These are phyloP conservation scores for Termitomyces sp. DNA, from an alignment of 768 basidiomycete species.

Conservation along the genomic window DNA sequence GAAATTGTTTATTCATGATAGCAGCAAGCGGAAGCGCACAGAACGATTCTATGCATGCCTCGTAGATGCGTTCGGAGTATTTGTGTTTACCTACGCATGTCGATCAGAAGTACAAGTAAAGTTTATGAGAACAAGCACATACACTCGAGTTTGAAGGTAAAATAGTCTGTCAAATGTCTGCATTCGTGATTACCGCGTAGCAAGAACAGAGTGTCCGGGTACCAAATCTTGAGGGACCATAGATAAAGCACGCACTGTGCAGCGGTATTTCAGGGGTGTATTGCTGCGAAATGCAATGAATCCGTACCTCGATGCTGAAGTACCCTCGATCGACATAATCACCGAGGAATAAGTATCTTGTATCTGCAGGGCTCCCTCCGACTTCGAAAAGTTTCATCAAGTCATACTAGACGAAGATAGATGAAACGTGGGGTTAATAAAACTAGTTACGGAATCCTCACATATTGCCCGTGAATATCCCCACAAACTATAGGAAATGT, in stretches of 20 bases:
- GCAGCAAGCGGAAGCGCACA: slow-evolving; percentile 93
- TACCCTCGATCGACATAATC: slow-evolving; percentile 94
- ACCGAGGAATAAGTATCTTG: slow-evolving; percentile 87
- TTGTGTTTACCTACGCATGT: slow-evolving; percentile 89
- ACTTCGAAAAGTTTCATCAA: slow-evolving; percentile 95
- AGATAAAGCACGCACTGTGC: slow-evolving; percentile 92
- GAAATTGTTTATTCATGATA: slow-evolving; percentile 99
- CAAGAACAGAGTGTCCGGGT: slow-evolving; percentile 93
- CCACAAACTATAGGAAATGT: slow-evolving; percentile 67
- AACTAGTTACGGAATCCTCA: slow-evolving; percentile 33
- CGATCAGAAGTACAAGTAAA: background rate
- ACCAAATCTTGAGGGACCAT: slow-evolving; percentile 99
- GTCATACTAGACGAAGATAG: slow-evolving; percentile 59
- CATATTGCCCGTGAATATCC: slow-evolving; percentile 99
- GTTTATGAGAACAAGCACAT: slow-evolving; percentile 25
- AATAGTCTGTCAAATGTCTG: slow-evolving; percentile 96
- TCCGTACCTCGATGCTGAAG: slow-evolving; percentile 82
- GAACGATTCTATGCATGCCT: slow-evolving; percentile 98
- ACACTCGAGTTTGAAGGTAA: slow-evolving; percentile 99
- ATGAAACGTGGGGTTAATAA: slow-evolving; percentile 1
- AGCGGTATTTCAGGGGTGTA: slow-evolving; percentile 8
- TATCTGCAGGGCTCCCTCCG: slow-evolving; percentile 91
- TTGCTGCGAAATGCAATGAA: background rate
- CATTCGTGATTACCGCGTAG: slow-evolving; percentile 99
- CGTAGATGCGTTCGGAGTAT: slow-evolving; percentile 94